Evolutionary conservation across 2,329 filamentous ascomycete genomes (phyloP).

Genomic region (Atkinsonella hypoxylon): DNA sequence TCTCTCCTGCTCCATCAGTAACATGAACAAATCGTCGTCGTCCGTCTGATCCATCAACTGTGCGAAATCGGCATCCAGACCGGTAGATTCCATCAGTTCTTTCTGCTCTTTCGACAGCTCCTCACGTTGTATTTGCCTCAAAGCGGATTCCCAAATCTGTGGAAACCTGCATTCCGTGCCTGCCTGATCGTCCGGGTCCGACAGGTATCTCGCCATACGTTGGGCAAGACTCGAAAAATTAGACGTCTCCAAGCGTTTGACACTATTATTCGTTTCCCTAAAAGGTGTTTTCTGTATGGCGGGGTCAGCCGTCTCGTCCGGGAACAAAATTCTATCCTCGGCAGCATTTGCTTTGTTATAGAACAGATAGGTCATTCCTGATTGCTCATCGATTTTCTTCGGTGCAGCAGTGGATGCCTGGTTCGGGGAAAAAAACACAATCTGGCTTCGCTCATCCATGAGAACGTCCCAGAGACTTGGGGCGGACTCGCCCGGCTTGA

Average conservation of each 20-base stretch:
- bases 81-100: conserved; percentile 1
- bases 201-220: conserved; percentile 1
- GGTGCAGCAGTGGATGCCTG: conserved; percentile 3
- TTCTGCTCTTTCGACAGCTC: neutral
- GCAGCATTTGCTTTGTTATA: conserved; percentile 14
- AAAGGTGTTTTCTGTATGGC: conserved; percentile 11
- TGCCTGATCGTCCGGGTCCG: neutral
- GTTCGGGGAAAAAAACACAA: neutral
- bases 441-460: conserved; percentile 9
- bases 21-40: conserved; percentile 8
- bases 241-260: conserved; percentile 11
- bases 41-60: conserved; percentile 4
- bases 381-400: neutral
- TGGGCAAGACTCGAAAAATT: conserved; percentile 7
- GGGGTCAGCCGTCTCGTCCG: conserved; percentile 10
- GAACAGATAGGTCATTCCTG: conserved; percentile 12
- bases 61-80: neutral
- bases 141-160: conserved; percentile 12
- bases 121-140: conserved; percentile 8
- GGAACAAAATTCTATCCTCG: conserved; percentile 16
- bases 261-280: conserved; percentile 12
- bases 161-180: conserved; percentile 12
- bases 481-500: conserved; percentile 13
- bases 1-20: conserved; percentile 16
- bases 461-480: conserved; percentile 15